Evolutionary conservation across 768 basidiomycete species (phyloP).

Genomic region (Lanmaoa pseudosensibilis): DNA sequence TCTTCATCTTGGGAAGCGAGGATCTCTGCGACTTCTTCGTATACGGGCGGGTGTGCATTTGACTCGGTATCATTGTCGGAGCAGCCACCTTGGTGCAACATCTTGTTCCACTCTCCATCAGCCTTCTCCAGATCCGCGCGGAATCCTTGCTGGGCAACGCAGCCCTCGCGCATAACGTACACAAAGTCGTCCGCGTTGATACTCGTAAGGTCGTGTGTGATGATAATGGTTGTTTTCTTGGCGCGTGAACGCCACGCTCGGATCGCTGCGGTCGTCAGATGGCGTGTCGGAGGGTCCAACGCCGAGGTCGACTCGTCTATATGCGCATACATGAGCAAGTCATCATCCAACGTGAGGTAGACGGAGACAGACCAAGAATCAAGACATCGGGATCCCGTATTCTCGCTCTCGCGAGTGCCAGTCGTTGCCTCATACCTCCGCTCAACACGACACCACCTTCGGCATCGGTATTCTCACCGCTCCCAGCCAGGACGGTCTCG

Average conservation of each 20-base stretch:
- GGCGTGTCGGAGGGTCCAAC: conserved; percentile 82
- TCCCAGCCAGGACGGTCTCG: conserved; percentile 61
- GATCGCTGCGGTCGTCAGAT: conserved; percentile 77
- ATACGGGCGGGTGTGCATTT: conserved; percentile 28
- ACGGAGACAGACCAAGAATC: conserved; percentile 72
- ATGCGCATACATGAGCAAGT: not conserved
- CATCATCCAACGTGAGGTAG: not conserved
- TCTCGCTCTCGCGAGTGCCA: conserved; percentile 86
- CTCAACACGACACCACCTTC: conserved; percentile 71
- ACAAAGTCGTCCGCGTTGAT: conserved; percentile 79
- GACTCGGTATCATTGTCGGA: conserved; percentile 40
- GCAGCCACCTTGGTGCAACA: conserved; percentile 67
- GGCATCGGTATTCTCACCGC: conserved; percentile 41
- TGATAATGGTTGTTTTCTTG: conserved; percentile 59
- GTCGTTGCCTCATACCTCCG: conserved; percentile 89
- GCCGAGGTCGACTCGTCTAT: conserved; percentile 81
- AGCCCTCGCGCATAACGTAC: conserved; percentile 83
- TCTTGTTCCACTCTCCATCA: conserved; percentile 66
- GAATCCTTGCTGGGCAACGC: conserved; percentile 85
- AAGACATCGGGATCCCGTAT: conserved; percentile 85
- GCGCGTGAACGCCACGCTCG: conserved; percentile 56
- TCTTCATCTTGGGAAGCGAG: conserved; percentile 48
- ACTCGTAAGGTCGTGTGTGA: conserved; percentile 93
- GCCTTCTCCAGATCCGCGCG: conserved; percentile 69
- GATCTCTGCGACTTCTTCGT: conserved; percentile 46